Evolutionary conservation across 208 protist species (phyloP), one percentile per base, ranked within the genome.

Genomic region (Acanthamoeba castellanii): DNA sequence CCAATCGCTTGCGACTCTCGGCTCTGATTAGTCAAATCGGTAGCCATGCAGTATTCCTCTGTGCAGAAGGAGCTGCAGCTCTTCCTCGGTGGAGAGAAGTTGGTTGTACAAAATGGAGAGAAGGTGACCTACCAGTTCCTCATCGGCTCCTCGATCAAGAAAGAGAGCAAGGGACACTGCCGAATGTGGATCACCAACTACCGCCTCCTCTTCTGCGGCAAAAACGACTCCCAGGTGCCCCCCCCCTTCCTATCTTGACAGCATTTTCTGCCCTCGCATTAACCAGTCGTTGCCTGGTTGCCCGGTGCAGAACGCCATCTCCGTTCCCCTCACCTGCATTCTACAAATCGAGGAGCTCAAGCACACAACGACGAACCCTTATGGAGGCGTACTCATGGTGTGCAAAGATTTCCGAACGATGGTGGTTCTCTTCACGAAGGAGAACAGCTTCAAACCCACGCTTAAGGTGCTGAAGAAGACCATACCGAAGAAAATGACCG

Each of bases 121-220:
- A 78, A 78, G 70, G 70, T 78, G 32, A 78, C 70, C 70, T 78
- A 78, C 70, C 70, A 78, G 32, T 78, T 78, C 70, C 70, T 78
- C 70, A 78, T 78, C 70, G 70, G 70, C 70, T 78, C 70, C 70
- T 78, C 70, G 9, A 27, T 45, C 70, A 78, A 78, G 70, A 78
- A 78, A 45, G 70, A 78, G 70, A 78, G 32, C 70, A 34, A 45
- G 37, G 70, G 70, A 1, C 70, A 78, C 37, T 78, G 81, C 81
- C 50, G 81, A 8, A 64, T 52, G 47, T 88, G 81, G 81, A 61
- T 88, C 11, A 88, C 81, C 81, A 88, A 88, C 47, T 88, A 88
- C 81, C 81, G 81, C 81, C 50, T 88, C 47, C 42, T 88, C 42
- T 61, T 88, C 25, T 88, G 42, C 47, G 81, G 50, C 47, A 88